phyloP scores from a whole-genome alignment of 2,329 filamentous ascomycete species.

The Apiospora marii region DNA sequence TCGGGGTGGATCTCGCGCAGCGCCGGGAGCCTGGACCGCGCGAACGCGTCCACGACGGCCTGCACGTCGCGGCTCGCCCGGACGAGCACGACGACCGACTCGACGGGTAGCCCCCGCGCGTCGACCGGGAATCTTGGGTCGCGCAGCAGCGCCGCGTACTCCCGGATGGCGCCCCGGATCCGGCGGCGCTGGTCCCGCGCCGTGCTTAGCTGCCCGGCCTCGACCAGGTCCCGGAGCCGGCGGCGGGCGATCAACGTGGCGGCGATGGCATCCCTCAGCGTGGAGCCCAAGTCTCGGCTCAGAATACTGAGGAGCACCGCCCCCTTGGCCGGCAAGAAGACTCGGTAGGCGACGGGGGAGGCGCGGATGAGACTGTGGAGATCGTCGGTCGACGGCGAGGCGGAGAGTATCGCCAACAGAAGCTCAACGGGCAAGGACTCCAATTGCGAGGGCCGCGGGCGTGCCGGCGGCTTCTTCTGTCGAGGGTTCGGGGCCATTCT shows the following conservation, averaged over 20 bases:
- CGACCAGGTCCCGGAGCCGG: neutral
- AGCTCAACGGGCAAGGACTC: neutral
- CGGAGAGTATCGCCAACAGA: constrained; percentile 3
- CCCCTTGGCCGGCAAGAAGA: constrained; percentile 10
- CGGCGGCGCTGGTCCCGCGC: too few species aligned
- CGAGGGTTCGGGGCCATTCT: too few species aligned
- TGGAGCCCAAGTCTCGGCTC: neutral
- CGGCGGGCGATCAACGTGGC: neutral
- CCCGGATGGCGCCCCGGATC: neutral
- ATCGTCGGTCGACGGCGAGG: neutral
- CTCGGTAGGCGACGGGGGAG: constrained; percentile 18
- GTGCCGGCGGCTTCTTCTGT: too few species aligned
- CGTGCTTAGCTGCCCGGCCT: neutral
- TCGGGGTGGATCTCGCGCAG: too few species aligned
- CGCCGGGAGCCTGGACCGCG: too few species aligned
- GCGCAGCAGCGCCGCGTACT: neutral
- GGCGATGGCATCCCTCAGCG: neutral
- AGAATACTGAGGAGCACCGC: neutral
- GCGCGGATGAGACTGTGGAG: constrained; percentile 4
- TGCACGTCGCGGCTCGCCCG: neutral
- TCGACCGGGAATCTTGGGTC: neutral
- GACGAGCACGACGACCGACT: neutral
- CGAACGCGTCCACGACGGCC: neutral
- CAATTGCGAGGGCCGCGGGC: neutral
- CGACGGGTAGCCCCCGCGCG: neutral